phyloP scores from a whole-genome alignment of 805 yeast genomes.

The Candida ipomoeae region DNA sequence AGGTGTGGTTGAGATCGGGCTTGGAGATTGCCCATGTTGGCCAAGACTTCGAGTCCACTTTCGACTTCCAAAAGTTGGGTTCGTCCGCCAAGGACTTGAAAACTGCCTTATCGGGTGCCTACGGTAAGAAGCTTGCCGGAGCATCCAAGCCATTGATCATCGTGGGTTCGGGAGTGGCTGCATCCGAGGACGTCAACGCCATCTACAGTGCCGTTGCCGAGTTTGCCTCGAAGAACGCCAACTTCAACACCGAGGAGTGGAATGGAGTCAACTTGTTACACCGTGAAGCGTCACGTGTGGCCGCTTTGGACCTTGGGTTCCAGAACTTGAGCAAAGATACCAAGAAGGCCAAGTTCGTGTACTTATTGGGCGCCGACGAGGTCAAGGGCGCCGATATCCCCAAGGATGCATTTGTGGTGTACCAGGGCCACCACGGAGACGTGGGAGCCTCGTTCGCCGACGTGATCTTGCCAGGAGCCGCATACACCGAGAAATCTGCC shows the following conservation, averaged over 20 bases:
- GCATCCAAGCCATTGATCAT: conserved; percentile 77
- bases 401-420: conserved; percentile 79
- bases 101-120: conserved; percentile 59
- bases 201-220: conserved; percentile 56
- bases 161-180: conserved; percentile 76
- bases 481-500: conserved; percentile 82
- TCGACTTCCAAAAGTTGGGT: conserved; percentile 62
- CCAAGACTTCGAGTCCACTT: conserved; percentile 73
- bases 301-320: conserved; percentile 83
- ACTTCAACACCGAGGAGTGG: conserved; percentile 71
- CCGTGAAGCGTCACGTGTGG: conserved; percentile 83
- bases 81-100: conserved; percentile 51
- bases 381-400: conserved; percentile 65
- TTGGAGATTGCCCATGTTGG: conserved; percentile 73
- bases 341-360: conserved; percentile 66
- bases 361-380: conserved; percentile 84
- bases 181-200: conserved; percentile 59
- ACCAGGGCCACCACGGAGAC: conserved; percentile 92
- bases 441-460: conserved; percentile 85
- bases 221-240: conserved; percentile 51
- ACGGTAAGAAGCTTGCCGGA: conserved; percentile 60
- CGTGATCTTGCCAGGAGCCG: conserved; percentile 81
- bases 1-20: conserved; percentile 66
- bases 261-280: conserved; percentile 77
- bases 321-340: conserved; percentile 45